A percentile compares a stretch with the other conserved stretches of the same genome.
Conservation (phyloP, 2,329 filamentous ascomycete species). For the Alternaria brassicae region DNA sequence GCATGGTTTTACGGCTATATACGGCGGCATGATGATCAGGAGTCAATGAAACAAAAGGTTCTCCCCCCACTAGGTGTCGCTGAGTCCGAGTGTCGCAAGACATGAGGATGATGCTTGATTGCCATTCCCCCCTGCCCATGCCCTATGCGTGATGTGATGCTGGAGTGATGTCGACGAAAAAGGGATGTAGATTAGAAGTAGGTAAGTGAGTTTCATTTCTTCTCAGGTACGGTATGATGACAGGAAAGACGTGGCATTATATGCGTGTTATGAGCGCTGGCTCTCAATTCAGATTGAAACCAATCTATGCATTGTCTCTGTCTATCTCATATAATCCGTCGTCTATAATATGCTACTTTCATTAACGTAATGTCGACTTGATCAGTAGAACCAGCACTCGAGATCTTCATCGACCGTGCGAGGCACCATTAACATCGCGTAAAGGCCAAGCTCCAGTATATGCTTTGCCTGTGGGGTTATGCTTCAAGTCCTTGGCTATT, state of each 20-base stretch:
- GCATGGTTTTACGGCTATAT: conserved; percentile 76
- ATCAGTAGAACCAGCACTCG: neutral
- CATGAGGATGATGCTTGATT: conserved; percentile 82
- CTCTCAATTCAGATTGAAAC: neutral
- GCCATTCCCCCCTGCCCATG: conserved; percentile 63
- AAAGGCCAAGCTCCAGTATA: conserved; percentile 8
- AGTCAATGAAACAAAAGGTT: conserved; percentile 53
- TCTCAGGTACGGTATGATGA: neutral
- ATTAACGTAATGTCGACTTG: neutral
- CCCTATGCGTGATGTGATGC: conserved; percentile 16
- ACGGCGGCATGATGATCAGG: conserved; percentile 76
- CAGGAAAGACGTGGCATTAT: neutral
- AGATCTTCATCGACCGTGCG: neutral
- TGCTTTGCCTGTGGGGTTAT: neutral
- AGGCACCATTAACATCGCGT: neutral
- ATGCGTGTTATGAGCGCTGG: neutral
- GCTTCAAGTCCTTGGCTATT: neutral
- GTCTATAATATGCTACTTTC: neutral
- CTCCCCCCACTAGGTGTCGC: conserved; percentile 79
- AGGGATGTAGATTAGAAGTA: neutral
- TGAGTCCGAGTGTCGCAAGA: conserved; percentile 65
- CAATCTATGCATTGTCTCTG: neutral
- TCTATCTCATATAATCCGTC: neutral
- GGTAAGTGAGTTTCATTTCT: neutral
- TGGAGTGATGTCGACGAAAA: conserved; percentile 8